These are phyloP conservation scores for Kodamaea leandrae DNA, from an alignment of 805 yeast genomes.

Conservation along the genomic window DNA sequence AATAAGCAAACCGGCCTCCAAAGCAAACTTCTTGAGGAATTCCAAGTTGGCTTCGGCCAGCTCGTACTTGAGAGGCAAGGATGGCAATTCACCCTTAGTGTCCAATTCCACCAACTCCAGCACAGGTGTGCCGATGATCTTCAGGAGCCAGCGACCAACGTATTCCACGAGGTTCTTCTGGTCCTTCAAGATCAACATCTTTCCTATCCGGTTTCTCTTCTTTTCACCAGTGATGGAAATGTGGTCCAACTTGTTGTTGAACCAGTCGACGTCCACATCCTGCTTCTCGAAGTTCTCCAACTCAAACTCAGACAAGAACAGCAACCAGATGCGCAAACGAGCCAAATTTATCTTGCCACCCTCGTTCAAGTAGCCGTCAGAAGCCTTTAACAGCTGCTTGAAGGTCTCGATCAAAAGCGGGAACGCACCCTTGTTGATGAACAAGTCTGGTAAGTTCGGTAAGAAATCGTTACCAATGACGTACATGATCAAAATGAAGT, in stretches of 20 bases:
- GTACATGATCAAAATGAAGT: constrained; percentile 85
- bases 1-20: constrained; percentile 63
- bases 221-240: constrained; percentile 70
- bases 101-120: constrained; percentile 37
- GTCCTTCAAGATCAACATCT: constrained; percentile 60
- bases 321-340: constrained; percentile 73
- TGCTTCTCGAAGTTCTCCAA: constrained; percentile 80
- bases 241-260: constrained; percentile 78
- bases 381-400: constrained; percentile 67
- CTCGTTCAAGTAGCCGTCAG: constrained; percentile 84
- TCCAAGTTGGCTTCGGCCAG: constrained; percentile 50
- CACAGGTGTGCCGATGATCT: constrained; percentile 26
- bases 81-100: constrained; percentile 22
- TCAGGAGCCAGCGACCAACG: constrained; percentile 50
- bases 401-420: constrained; percentile 88
- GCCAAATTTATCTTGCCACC: constrained; percentile 76
- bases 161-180: constrained; percentile 71
- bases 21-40: constrained; percentile 61
- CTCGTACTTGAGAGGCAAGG: constrained; percentile 44
- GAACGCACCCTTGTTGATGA: constrained; percentile 92
- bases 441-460: constrained; percentile 92
- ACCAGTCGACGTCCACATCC: constrained; percentile 87
- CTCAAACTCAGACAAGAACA: constrained; percentile 75
- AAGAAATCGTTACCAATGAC: constrained; percentile 97
- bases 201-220: constrained; percentile 64